A percentile compares a stretch with the other conserved stretches of the same genome.
These are phyloP conservation scores for Geosiphon pyriformis DNA, from an alignment of 192 early-diverging fungal genomes.

Conservation along the genomic window DNA sequence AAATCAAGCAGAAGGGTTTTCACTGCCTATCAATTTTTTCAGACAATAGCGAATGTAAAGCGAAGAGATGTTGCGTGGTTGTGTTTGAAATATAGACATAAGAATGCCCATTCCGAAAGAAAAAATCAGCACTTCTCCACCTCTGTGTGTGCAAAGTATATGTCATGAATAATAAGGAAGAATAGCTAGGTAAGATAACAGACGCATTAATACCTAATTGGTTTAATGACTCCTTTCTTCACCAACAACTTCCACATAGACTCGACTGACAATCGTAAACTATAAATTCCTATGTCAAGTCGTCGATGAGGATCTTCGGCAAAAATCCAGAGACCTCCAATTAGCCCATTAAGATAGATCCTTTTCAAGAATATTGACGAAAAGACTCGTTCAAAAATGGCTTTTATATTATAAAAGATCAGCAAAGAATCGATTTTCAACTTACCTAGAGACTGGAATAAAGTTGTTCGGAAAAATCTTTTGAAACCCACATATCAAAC, in stretches of 20 bases:
- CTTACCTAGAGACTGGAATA: conserved; percentile 13
- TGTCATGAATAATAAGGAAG: background rate
- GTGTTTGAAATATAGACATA: conserved; percentile 8
- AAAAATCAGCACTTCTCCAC: conserved; percentile 15
- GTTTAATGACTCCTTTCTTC: conserved; percentile 21
- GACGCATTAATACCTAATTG: background rate
- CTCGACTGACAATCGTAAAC: conserved; percentile 30
- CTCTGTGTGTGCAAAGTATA: conserved; percentile 4
- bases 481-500: conserved; percentile 16
- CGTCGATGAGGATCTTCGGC: conserved; percentile 20
- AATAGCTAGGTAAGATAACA: background rate
- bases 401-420: no score
- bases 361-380: conserved; percentile 24
- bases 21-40: background rate
- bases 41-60: background rate
- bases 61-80: conserved; percentile 10
- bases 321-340: conserved; percentile 31
- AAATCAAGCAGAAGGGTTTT: no score
- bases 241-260: conserved; percentile 27
- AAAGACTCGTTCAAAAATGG: no score
- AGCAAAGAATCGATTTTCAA: no score
- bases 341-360: conserved; percentile 29
- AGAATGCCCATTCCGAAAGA: conserved; percentile 5
- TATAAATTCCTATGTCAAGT: conserved; percentile 29
- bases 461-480: conserved; percentile 19